These are phyloP conservation scores for Aspergillus calidoustus DNA, from an alignment of 2,329 filamentous ascomycete species.

Conservation along the genomic window DNA sequence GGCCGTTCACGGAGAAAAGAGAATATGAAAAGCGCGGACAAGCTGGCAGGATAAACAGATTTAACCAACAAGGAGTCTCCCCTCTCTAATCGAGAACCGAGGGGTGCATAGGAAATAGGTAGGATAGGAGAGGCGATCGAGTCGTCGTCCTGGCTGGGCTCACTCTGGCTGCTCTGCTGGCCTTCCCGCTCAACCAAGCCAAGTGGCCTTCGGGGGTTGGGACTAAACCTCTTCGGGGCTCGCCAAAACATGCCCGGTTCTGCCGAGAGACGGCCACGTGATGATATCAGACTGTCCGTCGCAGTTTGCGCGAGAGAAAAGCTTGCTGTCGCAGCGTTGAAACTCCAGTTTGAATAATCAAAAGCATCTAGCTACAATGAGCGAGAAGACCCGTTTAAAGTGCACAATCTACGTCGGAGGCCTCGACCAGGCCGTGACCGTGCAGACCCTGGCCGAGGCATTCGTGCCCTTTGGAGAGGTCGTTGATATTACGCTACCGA, in stretches of 20 bases:
- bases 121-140: constrained; percentile 30
- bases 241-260: constrained; percentile 35
- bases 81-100: constrained; percentile 36
- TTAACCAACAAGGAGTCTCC: constrained; percentile 25
- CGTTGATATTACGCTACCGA: constrained; percentile 85
- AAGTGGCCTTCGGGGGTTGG: constrained; percentile 44
- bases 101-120: constrained; percentile 28
- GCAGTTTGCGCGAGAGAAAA: background rate
- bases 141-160: constrained; percentile 20
- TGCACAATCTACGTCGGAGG: constrained; percentile 92
- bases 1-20: constrained; percentile 20
- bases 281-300: constrained; percentile 38
- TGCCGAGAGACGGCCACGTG: constrained; percentile 27
- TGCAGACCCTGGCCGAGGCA: constrained; percentile 78
- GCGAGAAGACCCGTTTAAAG: constrained; percentile 81
- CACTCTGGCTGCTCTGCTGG: constrained; percentile 6
- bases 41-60: constrained; percentile 12
- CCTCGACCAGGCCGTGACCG: constrained; percentile 77
- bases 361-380: constrained; percentile 59
- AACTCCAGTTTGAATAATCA: background rate
- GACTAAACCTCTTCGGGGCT: constrained; percentile 36
- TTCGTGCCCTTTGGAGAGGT: constrained; percentile 98
- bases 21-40: constrained; percentile 19
- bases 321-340: constrained; percentile 1
- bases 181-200: constrained; percentile 39